Evolutionary conservation across 2,329 filamentous ascomycete species (phyloP).

Genomic region (Raffaelea deltoideospora): DNA sequence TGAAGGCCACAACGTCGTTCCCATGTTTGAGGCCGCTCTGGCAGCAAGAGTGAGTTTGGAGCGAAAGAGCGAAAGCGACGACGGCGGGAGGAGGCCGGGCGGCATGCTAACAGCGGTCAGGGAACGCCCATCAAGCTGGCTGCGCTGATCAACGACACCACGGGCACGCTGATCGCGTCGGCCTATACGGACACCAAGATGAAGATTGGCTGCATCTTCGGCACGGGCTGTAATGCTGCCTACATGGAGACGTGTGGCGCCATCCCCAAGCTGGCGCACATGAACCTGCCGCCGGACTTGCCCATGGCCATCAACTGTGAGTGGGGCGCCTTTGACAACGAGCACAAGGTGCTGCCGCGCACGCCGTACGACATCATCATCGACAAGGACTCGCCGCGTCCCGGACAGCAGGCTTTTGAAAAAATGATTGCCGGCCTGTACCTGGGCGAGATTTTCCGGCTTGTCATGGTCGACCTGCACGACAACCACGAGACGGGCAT

Average conservation of each 20-base stretch:
- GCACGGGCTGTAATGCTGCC: constrained; percentile 93
- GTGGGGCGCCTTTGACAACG: constrained; percentile 93
- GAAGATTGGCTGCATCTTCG: constrained; percentile 95
- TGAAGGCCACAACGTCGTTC: constrained; percentile 80
- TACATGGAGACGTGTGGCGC: constrained; percentile 92
- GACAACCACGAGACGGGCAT: constrained; percentile 61
- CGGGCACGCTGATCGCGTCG: constrained; percentile 89
- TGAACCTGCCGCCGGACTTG: constrained; percentile 70
- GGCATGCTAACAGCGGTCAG: constrained; percentile 23
- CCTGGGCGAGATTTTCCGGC: constrained; percentile 84
- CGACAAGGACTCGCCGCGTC: constrained; percentile 81
- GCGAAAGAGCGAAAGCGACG: too few species aligned
- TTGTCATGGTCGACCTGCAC: constrained; percentile 72
- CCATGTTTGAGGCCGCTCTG: constrained; percentile 70
- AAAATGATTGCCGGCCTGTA: constrained; percentile 97
- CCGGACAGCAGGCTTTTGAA: constrained; percentile 89
- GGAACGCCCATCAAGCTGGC: constrained; percentile 83
- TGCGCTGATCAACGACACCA: constrained; percentile 94
- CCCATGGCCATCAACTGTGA: constrained; percentile 97
- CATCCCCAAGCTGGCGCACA: constrained; percentile 83
- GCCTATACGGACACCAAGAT: constrained; percentile 89
- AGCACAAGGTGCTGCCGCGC: constrained; percentile 71
- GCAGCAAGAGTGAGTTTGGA: constrained; percentile 44
- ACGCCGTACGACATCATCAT: constrained; percentile 78
- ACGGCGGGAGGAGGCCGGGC: too few species aligned